These are phyloP conservation scores for Globisporangium polare DNA, from an alignment of 352 stramenopile genomes.

Conservation along the genomic window DNA sequence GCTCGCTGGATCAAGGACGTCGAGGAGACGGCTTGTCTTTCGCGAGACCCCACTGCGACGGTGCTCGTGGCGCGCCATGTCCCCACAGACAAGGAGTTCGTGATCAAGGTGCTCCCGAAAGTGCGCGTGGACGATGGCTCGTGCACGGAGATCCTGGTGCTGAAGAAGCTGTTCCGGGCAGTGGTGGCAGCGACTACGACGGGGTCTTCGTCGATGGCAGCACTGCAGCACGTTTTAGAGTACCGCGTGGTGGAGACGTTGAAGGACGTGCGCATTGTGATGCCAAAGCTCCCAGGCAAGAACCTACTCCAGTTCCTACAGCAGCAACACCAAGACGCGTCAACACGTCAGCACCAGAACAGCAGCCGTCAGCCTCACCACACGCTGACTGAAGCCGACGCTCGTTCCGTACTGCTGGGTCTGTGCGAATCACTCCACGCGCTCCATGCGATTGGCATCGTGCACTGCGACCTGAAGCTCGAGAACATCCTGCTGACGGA, in stretches of 20 bases:
- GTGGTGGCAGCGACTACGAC: slow-evolving; percentile 1
- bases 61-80: slow-evolving; percentile 18
- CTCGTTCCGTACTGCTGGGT: slow-evolving; percentile 29
- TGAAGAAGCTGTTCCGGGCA: slow-evolving; percentile 30
- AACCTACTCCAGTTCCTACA: slow-evolving; percentile 44
- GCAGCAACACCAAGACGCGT: slow-evolving; percentile 1
- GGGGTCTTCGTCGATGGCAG: background rate
- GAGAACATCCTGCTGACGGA: slow-evolving; percentile 90
- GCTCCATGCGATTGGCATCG: slow-evolving; percentile 87
- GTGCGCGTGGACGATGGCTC: slow-evolving; percentile 16
- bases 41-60: slow-evolving; percentile 7
- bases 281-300: slow-evolving; percentile 42
- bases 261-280: slow-evolving; percentile 43
- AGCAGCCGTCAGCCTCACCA: background rate
- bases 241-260: slow-evolving; percentile 55
- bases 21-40: slow-evolving; percentile 18
- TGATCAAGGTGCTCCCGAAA: slow-evolving; percentile 39
- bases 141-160: slow-evolving; percentile 35
- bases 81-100: slow-evolving; percentile 24
- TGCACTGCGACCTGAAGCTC: slow-evolving; percentile 98
- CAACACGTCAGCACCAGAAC: background rate
- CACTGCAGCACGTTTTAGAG: slow-evolving; percentile 24
- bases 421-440: slow-evolving; percentile 86
- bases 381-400: slow-evolving; percentile 30
- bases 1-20: slow-evolving; percentile 34